Evolutionary conservation across 2,329 filamentous ascomycete genomes (phyloP), one percentile per base, ranked within the genome.

Genomic region (Zasmidium angulare): DNA sequence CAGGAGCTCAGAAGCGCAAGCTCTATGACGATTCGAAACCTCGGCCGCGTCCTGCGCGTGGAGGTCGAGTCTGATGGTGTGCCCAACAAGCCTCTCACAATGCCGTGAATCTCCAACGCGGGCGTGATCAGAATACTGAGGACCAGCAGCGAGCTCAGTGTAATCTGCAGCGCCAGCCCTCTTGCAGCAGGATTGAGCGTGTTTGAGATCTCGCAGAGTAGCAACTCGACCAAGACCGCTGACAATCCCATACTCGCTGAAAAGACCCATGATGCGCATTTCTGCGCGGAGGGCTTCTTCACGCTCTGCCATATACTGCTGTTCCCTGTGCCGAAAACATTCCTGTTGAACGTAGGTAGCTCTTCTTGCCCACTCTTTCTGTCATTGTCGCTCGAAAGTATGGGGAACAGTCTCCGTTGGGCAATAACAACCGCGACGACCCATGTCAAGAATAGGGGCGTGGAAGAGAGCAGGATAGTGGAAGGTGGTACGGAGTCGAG

Each of bases 181-280:
- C 91, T 82, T 12, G 89, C 90, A 29, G 80, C 79, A 6, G 86
- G 82, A 63, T 88, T 83, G n/a, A 91, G 82, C 3, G 89, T 81
- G 69, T 91, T 90, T 23, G 89, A 86, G 47, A 96, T 90, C 75
- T 96, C 91, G 68, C 90, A 91, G 9, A 96, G 82, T 49, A 96
- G 89, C 65, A 96, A 77, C 75, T 93, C 88, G 2, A 87, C 90
- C 49, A 96, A 79, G 1, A 93, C 89, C 40, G 88, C 84, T 4
- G 91, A 89, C 9, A 96, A 81, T 1, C 86, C 90, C 36, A 95
- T 84, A 10, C 90, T 96, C 0, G 86, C 83, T 6, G 89, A 87
- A 74, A 96, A 96, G 1, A 89, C 86, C 58, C 83, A 76, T 12
- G 66, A 66, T 7, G 71, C 78, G 10, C 82, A 61, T n/a, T 69